phyloP scores from a whole-genome alignment of 2,329 filamentous ascomycete species.

The Teratosphaeria epicoccoides region DNA sequence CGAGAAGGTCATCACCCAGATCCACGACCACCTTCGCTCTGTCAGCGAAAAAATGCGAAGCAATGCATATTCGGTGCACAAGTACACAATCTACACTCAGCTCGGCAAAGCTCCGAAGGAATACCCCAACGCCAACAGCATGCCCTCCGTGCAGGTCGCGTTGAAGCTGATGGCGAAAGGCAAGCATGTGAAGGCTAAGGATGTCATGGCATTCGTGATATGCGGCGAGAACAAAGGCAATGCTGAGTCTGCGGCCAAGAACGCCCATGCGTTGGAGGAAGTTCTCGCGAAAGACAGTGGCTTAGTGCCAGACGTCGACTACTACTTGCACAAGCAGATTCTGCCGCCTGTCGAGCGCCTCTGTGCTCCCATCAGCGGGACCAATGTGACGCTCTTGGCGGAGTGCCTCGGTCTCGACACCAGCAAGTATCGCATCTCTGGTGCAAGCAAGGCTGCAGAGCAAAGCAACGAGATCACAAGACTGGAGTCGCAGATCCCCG shows the following conservation, averaged over 20 bases:
- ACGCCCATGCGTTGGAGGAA: slow-evolving; percentile 78
- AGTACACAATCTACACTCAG: slow-evolving; percentile 97
- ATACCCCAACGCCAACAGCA: slow-evolving; percentile 85
- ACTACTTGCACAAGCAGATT: slow-evolving; percentile 96
- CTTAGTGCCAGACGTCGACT: slow-evolving; percentile 84
- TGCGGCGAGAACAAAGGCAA: slow-evolving; percentile 57
- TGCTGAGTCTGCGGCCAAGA: slow-evolving; percentile 65
- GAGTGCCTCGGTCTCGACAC: slow-evolving; percentile 90
- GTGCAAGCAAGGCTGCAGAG: slow-evolving; percentile 39
- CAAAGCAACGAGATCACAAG: slow-evolving; percentile 68
- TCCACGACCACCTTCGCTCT: slow-evolving; percentile 86
- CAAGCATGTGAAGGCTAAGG: slow-evolving; percentile 80
- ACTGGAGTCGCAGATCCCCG: slow-evolving; percentile 87
- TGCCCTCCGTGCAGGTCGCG: slow-evolving; percentile 96
- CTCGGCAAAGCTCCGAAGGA: slow-evolving; percentile 88
- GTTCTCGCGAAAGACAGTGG: slow-evolving; percentile 65
- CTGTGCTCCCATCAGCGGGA: slow-evolving; percentile 89
- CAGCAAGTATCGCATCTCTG: slow-evolving; percentile 67
- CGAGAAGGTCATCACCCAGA: slow-evolving; percentile 74
- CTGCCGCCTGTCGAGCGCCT: slow-evolving; percentile 95
- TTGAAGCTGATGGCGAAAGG: slow-evolving; percentile 77
- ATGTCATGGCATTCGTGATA: slow-evolving; percentile 93
- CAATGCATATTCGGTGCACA: slow-evolving; percentile 60
- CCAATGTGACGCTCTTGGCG: slow-evolving; percentile 78
- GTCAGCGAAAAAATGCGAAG: slow-evolving; percentile 80